Conservation (phyloP, 73 alveolate genomes). For the Effrenium voratum region DNA sequence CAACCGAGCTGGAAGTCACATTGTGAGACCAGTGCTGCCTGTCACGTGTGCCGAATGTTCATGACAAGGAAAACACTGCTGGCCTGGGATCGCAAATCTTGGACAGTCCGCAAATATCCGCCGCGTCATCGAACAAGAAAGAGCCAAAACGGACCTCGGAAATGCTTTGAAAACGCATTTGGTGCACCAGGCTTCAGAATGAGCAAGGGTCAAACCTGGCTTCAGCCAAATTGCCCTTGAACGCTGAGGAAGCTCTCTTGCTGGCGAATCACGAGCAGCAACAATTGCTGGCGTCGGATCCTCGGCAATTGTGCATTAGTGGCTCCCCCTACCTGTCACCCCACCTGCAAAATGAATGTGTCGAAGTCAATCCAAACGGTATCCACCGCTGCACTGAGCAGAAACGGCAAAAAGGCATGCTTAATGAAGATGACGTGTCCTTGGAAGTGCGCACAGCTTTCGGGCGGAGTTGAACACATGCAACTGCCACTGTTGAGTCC, state of each 20-base stretch:
- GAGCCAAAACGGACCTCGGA: conserved; percentile 86
- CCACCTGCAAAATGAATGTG: conserved; percentile 75
- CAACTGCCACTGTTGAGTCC: too few species aligned
- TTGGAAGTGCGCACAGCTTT: not conserved
- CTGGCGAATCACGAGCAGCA: conserved; percentile 33
- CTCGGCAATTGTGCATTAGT: not conserved
- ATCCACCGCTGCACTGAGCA: conserved; percentile 83
- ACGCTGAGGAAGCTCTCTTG: conserved; percentile 49
- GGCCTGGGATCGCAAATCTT: conserved; percentile 88
- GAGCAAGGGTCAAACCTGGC: not conserved
- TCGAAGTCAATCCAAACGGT: conserved; percentile 91
- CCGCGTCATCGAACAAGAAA: conserved; percentile 41
- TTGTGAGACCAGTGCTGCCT: conserved; percentile 79
- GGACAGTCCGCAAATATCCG: conserved; percentile 78
- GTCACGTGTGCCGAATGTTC: too few species aligned
- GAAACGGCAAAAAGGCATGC: conserved; percentile 76
- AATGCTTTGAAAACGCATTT: not conserved
- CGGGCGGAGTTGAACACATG: not conserved
- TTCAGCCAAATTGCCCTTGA: conserved; percentile 7
- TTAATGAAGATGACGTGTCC: conserved; percentile 82
- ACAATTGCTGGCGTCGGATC: conserved; percentile 55
- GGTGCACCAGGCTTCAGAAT: not conserved
- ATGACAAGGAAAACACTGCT: too few species aligned
- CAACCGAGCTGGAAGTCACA: conserved; percentile 33
- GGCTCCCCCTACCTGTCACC: not conserved